These are phyloP conservation scores for Termitomyces titanicus DNA, from an alignment of 768 basidiomycete species.

Conservation along the genomic window DNA sequence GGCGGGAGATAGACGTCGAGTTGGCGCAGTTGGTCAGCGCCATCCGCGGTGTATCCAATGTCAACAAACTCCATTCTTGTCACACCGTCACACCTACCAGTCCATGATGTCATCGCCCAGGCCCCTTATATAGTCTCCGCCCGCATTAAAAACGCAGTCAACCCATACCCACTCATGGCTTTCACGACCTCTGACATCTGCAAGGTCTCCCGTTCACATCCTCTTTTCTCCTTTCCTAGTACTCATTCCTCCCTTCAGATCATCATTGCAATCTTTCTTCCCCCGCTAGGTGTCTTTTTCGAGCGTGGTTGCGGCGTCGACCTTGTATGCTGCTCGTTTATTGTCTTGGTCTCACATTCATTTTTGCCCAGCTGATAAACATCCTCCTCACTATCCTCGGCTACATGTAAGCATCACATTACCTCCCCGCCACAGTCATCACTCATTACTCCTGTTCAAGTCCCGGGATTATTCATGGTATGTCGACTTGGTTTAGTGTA, in stretches of 20 bases:
- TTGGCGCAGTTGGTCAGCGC: slow-evolving; percentile 31
- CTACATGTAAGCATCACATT: slow-evolving; percentile 53
- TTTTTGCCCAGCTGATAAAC: slow-evolving; percentile 52
- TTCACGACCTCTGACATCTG: slow-evolving; percentile 73
- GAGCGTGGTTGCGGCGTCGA: slow-evolving; percentile 83
- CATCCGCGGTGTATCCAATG: slow-evolving; percentile 34
- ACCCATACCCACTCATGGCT: slow-evolving; percentile 42
- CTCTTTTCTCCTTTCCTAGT: neutral
- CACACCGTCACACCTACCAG: slow-evolving; percentile 1
- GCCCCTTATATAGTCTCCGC: neutral
- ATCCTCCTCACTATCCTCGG: slow-evolving; percentile 76
- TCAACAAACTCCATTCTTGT: slow-evolving; percentile 25
- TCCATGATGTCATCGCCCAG: slow-evolving; percentile 13
- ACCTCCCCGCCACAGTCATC: neutral
- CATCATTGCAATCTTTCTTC: slow-evolving; percentile 64
- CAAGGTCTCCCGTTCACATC: slow-evolving; percentile 55
- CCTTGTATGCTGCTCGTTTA: slow-evolving; percentile 43
- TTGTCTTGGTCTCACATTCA: slow-evolving; percentile 3
- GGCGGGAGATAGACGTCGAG: slow-evolving; percentile 55
- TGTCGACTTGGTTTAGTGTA: slow-evolving; percentile 4
- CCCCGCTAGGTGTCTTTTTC: slow-evolving; percentile 85
- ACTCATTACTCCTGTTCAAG: slow-evolving; percentile 30
- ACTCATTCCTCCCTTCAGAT: slow-evolving; percentile 32
- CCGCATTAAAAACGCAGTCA: neutral
- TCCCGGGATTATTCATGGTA: slow-evolving; percentile 76